Evolutionary conservation across 2,329 filamentous ascomycete species (phyloP), one percentile per base, ranked within the genome.

Genomic region (Incumbomyces lentus): DNA sequence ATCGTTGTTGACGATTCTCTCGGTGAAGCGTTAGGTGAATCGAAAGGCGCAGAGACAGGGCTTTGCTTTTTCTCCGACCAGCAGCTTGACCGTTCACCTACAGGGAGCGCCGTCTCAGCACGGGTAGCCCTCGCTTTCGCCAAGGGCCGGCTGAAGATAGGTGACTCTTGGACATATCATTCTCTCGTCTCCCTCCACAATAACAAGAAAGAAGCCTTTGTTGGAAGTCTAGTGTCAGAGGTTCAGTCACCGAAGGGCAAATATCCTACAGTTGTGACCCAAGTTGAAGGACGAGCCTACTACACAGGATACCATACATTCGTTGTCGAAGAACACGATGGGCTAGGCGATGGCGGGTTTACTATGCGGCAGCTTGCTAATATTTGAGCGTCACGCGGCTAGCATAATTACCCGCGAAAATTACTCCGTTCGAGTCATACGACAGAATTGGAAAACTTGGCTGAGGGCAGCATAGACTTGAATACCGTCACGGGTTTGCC

Each of bases 31-130:
- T 48, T 53, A 11, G 39, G 18, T 2, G 54, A 45, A 4, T 54
- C 56, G 2, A 41, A 44, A 3, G 60, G 61, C 6, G 58, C 60
- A 7, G 70, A 72, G 50, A 65, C 64, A 0, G 69, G 69, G 0
- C 49, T 71, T 1, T 71, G 67, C 52, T 67, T 66, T 57, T 68
- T 72, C 49, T 68, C 68, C 0, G 64, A 70, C 22, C 64, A 67
- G 44, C 66, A 72, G 49, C 64, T 74, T 35, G 71, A 76, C 54
- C 63, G 69, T 14, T 63, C 64, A 42, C 63, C 60, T 1, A 67
- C 64, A 8, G 65, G 65, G 2, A 58, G 60, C 12, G 66, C 61
- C 44, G 65, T 68, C 7, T 58, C 62, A 6, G 65, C 64, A 3
- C 57, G 65, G 2, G 57, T 64, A 49, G 63, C 64, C 6, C 54